Conservation (phyloP, 345 rosid genomes). For the Euphorbia pulcherrima region DNA sequence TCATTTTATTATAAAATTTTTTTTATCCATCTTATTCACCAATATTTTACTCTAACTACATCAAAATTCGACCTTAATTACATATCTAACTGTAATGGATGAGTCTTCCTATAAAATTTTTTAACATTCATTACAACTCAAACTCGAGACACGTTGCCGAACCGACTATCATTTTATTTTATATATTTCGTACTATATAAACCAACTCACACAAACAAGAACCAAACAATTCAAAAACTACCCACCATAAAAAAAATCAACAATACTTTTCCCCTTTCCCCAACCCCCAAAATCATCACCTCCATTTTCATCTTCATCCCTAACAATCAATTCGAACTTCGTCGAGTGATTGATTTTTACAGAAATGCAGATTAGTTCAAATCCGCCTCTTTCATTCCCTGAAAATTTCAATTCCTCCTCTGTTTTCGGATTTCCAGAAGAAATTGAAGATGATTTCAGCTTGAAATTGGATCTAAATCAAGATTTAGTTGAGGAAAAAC, state of each 20-base stretch:
- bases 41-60: too few species aligned
- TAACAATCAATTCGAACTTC: not conserved
- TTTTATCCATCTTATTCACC: too few species aligned
- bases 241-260: not conserved
- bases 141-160: too few species aligned
- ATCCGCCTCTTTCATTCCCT: not conserved
- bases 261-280: not conserved
- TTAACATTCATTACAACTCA: too few species aligned
- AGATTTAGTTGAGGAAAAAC: not conserved
- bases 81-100: too few species aligned
- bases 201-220: not conserved
- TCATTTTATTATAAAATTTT: too few species aligned
- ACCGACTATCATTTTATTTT: not conserved
- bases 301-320: too few species aligned
- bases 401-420: not conserved
- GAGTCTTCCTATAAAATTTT: too few species aligned
- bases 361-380: conserved; percentile 13
- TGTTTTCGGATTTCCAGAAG: not conserved
- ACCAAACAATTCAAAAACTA: not conserved
- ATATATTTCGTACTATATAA: not conserved
- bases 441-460: conserved; percentile 10
- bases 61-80: too few species aligned
- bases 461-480: conserved; percentile 10
- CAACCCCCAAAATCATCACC: not conserved
- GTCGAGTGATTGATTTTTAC: not conserved